These are phyloP conservation scores for Nematocida ironsii DNA, from an alignment of 371 early-diverging fungal species.

Conservation along the genomic window DNA sequence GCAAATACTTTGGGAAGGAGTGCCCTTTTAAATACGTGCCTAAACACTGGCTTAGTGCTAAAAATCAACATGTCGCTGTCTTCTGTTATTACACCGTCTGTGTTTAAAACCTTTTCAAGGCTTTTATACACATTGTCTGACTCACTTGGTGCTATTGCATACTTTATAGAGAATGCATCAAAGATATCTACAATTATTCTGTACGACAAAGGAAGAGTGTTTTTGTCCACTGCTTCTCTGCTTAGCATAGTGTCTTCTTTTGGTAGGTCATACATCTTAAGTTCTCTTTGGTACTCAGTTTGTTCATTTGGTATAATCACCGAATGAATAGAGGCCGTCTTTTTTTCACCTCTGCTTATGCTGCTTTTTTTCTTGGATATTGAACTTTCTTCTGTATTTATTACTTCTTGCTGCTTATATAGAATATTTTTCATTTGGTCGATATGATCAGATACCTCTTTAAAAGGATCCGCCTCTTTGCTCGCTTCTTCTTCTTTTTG, in stretches of 20 bases:
- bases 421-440: constrained; percentile 9
- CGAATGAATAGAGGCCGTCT: neutral
- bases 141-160: constrained; percentile 44
- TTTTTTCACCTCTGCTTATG: neutral
- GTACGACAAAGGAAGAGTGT: constrained; percentile 24
- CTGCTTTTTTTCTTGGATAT: neutral
- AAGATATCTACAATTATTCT: constrained; percentile 32
- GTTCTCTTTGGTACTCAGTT: constrained; percentile 38
- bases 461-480: neutral
- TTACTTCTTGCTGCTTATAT: neutral
- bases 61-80: constrained; percentile 95
- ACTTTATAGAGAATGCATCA: constrained; percentile 34
- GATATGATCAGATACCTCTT: neutral
- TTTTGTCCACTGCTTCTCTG: constrained; percentile 20
- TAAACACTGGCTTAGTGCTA: constrained; percentile 81
- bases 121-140: constrained; percentile 34
- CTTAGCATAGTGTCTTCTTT: constrained; percentile 22
- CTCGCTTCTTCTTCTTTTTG: neutral
- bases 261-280: constrained; percentile 14
- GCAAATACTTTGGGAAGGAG: constrained; percentile 76
- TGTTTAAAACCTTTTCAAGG: constrained; percentile 25
- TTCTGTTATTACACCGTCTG: constrained; percentile 91
- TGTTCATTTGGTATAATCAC: neutral
- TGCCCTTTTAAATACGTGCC: constrained; percentile 85
- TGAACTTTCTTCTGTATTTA: neutral